Percentiles rank a stretch among this genome's conserved stretches.
phyloP scores from a whole-genome alignment of 192 early-diverging fungal species.

The Gryganskiella cystojenkinii region DNA sequence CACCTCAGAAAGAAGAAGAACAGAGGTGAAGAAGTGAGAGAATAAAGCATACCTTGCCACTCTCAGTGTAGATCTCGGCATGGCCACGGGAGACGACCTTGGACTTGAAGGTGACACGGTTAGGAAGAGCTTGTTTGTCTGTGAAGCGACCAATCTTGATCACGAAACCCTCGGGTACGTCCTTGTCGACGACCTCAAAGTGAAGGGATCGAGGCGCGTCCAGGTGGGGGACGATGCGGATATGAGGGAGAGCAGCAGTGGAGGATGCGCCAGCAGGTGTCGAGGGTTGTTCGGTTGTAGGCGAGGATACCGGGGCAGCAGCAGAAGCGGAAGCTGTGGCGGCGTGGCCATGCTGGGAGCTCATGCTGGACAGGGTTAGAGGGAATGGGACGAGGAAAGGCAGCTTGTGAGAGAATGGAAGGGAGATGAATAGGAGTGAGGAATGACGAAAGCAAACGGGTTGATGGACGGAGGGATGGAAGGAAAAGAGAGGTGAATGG shows the following conservation, averaged over 20 bases:
- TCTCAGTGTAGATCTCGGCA: constrained; percentile 92
- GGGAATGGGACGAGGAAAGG: constrained; percentile 51
- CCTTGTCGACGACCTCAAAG: constrained; percentile 68
- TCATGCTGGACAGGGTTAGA: constrained; percentile 35
- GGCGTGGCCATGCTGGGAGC: constrained; percentile 9
- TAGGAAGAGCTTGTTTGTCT: constrained; percentile 68
- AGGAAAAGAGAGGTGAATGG: background rate
- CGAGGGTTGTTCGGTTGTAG: background rate
- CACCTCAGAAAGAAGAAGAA: background rate
- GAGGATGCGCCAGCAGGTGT: constrained; percentile 17
- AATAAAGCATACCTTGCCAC: constrained; percentile 60
- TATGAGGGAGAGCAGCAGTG: constrained; percentile 47
- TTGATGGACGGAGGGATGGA: no score
- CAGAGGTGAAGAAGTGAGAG: background rate
- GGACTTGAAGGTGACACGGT: constrained; percentile 86
- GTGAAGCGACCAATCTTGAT: constrained; percentile 82
- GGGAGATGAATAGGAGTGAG: background rate
- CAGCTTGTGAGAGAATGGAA: constrained; percentile 10
- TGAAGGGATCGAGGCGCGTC: constrained; percentile 60
- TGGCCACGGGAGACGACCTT: constrained; percentile 96
- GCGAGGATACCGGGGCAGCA: background rate
- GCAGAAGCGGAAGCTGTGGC: background rate
- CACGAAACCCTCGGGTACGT: constrained; percentile 66
- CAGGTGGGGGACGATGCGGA: constrained; percentile 70
- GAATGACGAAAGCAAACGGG: background rate